Evolutionary conservation across 75 land plant species (phyloP), one percentile per base, ranked within the genome.

Genomic region (Picea sitchensis): DNA sequence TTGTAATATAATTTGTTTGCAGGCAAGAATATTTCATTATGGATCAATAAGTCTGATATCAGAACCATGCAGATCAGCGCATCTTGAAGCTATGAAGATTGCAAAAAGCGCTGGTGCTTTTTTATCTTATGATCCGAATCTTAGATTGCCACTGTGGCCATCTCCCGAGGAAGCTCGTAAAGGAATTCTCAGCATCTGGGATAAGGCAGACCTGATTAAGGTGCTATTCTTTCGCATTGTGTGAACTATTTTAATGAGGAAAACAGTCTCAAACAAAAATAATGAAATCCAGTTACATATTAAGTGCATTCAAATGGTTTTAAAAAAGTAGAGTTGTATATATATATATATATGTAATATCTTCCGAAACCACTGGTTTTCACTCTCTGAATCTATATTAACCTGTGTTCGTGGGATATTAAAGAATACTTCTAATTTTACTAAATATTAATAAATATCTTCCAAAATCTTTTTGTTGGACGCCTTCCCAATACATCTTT

Each of bases 301-400:
- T 77, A 15, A 95, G 83, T 68, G 98, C 94, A 63, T 82, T 87
- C 77, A 91, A 69, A 23, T 96, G 98, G 72, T 95, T 91, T 62
- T 85, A 83, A 38, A 0, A 4, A 98, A 75, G 65, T 85, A 84
- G 68, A 98, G 88, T 41, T 41, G 0, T 4, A 4, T 84, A 84
- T 83, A 98, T 62, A 96, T 94, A 78, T 4, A 4, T 84, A 84
- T 83, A 98, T 62, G 96, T 94, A 78, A 95, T 78, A 68, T 91
- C 86, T 3, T 89, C 96, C 58, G 95, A 80, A 2, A 88, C 80
- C 44, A 3, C 26, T 26, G 4, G 44, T 4, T 41, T 41, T 41
- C 4, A 4, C 3, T 4, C 44, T 41, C 3, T 4, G 4, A 41
- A 4, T 4, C 44, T 41, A 41, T 41, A 4, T 3, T 4, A 4